Conservation (phyloP, 2,329 filamentous ascomycete genomes). For the Epichloe sylvatica region DNA sequence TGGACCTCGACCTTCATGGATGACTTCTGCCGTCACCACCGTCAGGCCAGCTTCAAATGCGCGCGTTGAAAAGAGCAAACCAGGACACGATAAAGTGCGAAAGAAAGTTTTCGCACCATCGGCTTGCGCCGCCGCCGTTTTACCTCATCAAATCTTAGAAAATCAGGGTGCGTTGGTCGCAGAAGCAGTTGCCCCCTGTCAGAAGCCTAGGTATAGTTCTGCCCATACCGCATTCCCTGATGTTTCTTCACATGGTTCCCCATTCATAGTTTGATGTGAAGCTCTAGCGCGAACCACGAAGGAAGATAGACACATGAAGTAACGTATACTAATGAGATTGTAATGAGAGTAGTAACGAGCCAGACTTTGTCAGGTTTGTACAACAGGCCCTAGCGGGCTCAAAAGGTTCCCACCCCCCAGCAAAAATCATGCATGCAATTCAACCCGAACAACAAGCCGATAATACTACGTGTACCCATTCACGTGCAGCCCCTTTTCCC, state of each 20-base stretch:
- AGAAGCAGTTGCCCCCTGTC: neutral
- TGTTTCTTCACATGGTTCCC: neutral
- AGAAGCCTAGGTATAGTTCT: neutral
- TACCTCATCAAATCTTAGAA: neutral
- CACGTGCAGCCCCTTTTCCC: neutral
- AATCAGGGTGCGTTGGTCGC: neutral
- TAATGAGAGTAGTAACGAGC: neutral
- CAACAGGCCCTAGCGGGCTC: neutral
- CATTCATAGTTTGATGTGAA: neutral
- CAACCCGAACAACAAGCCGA: neutral
- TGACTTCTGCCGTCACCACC: neutral
- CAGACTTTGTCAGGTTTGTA: neutral
- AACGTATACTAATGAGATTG: neutral
- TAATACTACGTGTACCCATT: neutral
- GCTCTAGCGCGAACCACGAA: neutral
- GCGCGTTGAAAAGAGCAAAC: neutral
- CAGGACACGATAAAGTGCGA: neutral
- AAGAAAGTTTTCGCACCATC: neutral
- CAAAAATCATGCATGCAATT: neutral
- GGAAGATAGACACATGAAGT: neutral
- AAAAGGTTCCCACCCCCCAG: neutral
- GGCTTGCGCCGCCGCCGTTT: neutral
- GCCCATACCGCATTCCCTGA: neutral
- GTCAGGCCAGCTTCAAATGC: neutral
- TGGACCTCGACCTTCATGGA: conserved; percentile 2